Conservation (phyloP, 345 rosid species). For the Capsella bursapastoris region DNA sequence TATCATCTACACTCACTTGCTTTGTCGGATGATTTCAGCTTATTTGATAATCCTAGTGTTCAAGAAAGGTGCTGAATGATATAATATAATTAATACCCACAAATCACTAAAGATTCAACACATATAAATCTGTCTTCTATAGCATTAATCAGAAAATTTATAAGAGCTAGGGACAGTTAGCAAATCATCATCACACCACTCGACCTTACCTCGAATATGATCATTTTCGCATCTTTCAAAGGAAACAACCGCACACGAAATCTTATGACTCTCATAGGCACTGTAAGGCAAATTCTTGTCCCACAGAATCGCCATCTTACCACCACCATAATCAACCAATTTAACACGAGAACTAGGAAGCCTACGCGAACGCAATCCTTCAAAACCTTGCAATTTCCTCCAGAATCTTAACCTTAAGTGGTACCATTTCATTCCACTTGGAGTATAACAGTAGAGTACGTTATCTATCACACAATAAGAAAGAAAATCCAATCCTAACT, state of each 20-base stretch:
- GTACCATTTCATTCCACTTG: conserved; percentile 65
- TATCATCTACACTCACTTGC: too few species aligned
- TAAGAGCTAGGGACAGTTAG: conserved; percentile 50
- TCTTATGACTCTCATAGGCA: conserved; percentile 43
- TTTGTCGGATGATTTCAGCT: too few species aligned
- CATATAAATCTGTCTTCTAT: too few species aligned
- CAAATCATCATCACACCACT: conserved; percentile 54
- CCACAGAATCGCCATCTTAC: conserved; percentile 73
- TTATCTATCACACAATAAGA: too few species aligned
- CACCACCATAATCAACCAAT: conserved; percentile 42
- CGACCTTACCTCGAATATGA: conserved; percentile 55
- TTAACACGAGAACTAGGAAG: conserved; percentile 62
- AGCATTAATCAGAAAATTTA: conserved; percentile 13
- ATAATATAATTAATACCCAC: too few species aligned
- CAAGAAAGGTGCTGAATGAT: too few species aligned
- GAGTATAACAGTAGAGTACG: conserved; percentile 42
- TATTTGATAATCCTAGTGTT: too few species aligned
- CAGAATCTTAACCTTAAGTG: conserved; percentile 45
- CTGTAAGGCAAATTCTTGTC: conserved; percentile 37
- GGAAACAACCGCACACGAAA: conserved; percentile 63
- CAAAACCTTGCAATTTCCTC: conserved; percentile 60
- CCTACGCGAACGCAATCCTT: conserved; percentile 46
- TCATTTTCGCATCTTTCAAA: conserved; percentile 49
- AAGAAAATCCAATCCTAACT: conserved; percentile 41
- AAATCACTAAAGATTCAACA: too few species aligned